Percentiles rank a stretch among this genome's conserved stretches.
Conservation (phyloP, 352 stramenopile genomes). For the Globisporangium spinosum region DNA sequence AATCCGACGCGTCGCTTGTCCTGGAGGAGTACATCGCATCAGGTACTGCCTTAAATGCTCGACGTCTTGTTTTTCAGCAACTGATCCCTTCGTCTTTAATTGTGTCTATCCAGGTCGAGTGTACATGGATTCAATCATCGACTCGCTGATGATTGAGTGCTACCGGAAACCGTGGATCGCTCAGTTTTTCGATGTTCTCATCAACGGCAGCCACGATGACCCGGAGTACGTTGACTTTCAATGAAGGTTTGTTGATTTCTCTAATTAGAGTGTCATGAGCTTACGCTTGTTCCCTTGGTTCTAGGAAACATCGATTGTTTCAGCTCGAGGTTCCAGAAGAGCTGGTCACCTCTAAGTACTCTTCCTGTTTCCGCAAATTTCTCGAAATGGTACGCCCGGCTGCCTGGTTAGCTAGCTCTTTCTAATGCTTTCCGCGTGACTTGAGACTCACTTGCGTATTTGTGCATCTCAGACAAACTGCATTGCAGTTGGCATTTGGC, state of each 20-base stretch:
- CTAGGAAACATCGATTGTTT: conserved; percentile 59
- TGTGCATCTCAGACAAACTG: conserved; percentile 37
- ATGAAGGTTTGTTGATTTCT: not conserved
- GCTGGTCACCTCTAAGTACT: conserved; percentile 46
- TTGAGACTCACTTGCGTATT: not conserved
- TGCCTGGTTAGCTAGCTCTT: not conserved
- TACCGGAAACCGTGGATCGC: conserved; percentile 77
- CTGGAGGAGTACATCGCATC: conserved; percentile 74
- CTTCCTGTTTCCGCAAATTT: conserved; percentile 65
- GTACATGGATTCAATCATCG: conserved; percentile 70
- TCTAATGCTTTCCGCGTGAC: not conserved
- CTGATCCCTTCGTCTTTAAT: not conserved
- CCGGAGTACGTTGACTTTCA: conserved; percentile 33
- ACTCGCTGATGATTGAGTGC: conserved; percentile 74
- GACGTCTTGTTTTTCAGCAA: not conserved
- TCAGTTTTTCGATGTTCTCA: conserved; percentile 57
- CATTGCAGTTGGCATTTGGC: conserved; percentile 63
- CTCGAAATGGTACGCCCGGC: conserved; percentile 47
- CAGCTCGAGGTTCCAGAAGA: conserved; percentile 54
- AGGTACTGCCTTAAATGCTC: conserved; percentile 17
- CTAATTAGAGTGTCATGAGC: not conserved
- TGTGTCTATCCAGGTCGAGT: conserved; percentile 38
- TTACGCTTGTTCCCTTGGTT: not conserved
- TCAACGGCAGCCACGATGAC: conserved; percentile 58
- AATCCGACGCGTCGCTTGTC: conserved; percentile 38